These are phyloP conservation scores for Sechiopsis laciniata DNA, from an alignment of 306 rosid species.

Conservation along the genomic window DNA sequence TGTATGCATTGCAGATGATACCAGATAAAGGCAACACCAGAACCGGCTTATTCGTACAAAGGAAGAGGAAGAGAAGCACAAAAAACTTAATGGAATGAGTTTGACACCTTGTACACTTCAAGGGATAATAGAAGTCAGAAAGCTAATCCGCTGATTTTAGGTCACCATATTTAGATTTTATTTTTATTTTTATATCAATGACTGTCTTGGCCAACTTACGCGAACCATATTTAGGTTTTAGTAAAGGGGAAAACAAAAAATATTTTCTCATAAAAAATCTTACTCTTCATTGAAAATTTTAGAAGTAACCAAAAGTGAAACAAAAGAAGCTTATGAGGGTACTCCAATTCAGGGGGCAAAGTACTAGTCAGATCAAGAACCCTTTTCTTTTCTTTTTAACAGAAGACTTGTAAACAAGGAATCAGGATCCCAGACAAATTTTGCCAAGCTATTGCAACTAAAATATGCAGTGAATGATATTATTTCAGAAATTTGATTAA, in stretches of 20 bases:
- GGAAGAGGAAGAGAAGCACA: not conserved
- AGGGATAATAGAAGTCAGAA: not conserved
- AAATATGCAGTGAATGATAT: not conserved
- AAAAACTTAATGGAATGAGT: conserved; percentile 1
- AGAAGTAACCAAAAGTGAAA: not conserved
- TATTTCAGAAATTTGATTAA: not conserved
- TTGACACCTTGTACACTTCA: not conserved
- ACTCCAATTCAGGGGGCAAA: not conserved
- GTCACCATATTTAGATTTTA: not conserved
- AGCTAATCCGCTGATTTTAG: not conserved
- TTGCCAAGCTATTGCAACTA: not conserved
- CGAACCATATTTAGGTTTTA: not conserved
- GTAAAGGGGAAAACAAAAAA: not conserved
- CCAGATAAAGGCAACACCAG: not conserved
- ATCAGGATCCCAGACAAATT: not conserved
- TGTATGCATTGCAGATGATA: not conserved
- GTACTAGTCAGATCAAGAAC: not conserved
- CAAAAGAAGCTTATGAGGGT: not conserved
- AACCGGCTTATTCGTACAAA: conserved; percentile 7
- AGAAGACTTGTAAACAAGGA: not conserved
- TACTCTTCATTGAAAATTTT: conserved; percentile 2
- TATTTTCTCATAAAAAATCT: not conserved
- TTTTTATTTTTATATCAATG: too few relatives aligned
- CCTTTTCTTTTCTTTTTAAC: not conserved
- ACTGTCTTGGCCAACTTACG: too few relatives aligned